These are phyloP conservation scores for Stagonosporopsis rhizophila DNA, from an alignment of 2,329 filamentous ascomycete species.

Conservation along the genomic window DNA sequence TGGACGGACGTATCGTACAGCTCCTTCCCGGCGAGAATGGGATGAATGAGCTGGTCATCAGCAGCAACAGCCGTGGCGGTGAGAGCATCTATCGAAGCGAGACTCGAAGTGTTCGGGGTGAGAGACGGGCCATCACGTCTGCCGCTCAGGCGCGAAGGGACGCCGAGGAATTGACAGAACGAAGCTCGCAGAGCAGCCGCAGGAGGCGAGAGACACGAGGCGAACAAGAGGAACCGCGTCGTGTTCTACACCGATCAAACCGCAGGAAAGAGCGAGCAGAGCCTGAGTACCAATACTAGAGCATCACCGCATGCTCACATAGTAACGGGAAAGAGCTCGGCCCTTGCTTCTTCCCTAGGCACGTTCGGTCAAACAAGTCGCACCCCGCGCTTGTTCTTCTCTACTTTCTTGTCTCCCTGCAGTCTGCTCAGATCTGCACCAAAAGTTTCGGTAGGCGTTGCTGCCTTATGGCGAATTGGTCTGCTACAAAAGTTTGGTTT, in stretches of 20 bases:
- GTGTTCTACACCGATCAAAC: slow-evolving; percentile 27
- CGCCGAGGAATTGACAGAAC: slow-evolving; percentile 39
- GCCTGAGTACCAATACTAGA: slow-evolving; percentile 25
- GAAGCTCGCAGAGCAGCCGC: slow-evolving; percentile 37
- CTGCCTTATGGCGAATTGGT: slow-evolving; percentile 8
- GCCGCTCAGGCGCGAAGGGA: slow-evolving; percentile 34
- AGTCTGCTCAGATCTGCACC: slow-evolving; percentile 8
- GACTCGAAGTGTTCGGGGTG: slow-evolving; percentile 32
- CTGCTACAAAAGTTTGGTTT: slow-evolving; percentile 30
- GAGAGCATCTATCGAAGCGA: slow-evolving; percentile 40
- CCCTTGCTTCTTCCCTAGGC: background rate
- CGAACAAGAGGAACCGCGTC: slow-evolving; percentile 30
- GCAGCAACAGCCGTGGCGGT: slow-evolving; percentile 29
- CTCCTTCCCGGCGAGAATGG: slow-evolving; percentile 43
- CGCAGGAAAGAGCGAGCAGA: slow-evolving; percentile 19
- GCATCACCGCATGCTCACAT: background rate
- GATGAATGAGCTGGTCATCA: slow-evolving; percentile 48
- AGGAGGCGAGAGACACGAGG: slow-evolving; percentile 32
- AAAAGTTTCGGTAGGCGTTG: slow-evolving; percentile 26
- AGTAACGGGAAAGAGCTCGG: background rate
- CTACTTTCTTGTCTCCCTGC: background rate
- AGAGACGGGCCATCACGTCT: slow-evolving; percentile 28
- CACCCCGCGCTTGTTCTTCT: background rate
- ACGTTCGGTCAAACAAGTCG: background rate
- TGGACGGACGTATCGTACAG: slow-evolving; percentile 48